Percentiles rank a stretch among this genome's conserved stretches.
Conservation (phyloP, 208 protist genomes). For the Crithidia sp. region DNA sequence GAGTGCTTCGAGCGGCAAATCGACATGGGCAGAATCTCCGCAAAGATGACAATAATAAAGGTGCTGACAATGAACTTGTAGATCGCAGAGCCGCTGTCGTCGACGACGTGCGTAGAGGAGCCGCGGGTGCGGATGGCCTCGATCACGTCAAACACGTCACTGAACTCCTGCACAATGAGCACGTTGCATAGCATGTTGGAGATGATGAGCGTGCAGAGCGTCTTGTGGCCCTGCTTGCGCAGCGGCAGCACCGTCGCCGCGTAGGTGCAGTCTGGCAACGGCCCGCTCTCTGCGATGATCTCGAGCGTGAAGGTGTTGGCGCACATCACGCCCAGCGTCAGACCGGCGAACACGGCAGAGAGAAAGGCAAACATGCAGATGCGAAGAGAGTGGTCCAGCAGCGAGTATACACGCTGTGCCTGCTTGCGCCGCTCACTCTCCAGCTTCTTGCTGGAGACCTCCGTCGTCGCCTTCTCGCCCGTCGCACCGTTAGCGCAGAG, state of each 20-base stretch:
- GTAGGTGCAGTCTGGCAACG: conserved; percentile 76
- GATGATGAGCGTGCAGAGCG: conserved; percentile 87
- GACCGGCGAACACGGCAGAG: conserved; percentile 87
- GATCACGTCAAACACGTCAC: conserved; percentile 53
- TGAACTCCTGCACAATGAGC: conserved; percentile 84
- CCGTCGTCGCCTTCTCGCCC: neutral
- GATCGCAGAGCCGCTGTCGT: conserved; percentile 38
- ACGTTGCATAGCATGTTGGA: conserved; percentile 91
- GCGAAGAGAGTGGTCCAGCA: conserved; percentile 63
- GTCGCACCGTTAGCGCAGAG: conserved; percentile 11
- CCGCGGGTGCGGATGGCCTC: conserved; percentile 42
- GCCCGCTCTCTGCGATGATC: conserved; percentile 88
- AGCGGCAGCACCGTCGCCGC: conserved; percentile 80
- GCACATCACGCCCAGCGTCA: conserved; percentile 92
- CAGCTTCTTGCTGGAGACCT: conserved; percentile 15
- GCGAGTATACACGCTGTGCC: conserved; percentile 63
- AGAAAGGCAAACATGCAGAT: conserved; percentile 69
- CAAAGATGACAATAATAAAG: conserved; percentile 84
- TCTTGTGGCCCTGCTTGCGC: conserved; percentile 80
- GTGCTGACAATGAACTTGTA: conserved; percentile 77
- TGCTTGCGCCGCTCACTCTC: conserved; percentile 35
- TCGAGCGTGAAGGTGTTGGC: conserved; percentile 87
- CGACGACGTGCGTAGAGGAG: conserved; percentile 17
- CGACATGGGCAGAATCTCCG: conserved; percentile 88
- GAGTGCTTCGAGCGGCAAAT: conserved; percentile 91